Conservation (phyloP, 2,329 filamentous ascomycete species). For the Pseudogymnoascus sp. region DNA sequence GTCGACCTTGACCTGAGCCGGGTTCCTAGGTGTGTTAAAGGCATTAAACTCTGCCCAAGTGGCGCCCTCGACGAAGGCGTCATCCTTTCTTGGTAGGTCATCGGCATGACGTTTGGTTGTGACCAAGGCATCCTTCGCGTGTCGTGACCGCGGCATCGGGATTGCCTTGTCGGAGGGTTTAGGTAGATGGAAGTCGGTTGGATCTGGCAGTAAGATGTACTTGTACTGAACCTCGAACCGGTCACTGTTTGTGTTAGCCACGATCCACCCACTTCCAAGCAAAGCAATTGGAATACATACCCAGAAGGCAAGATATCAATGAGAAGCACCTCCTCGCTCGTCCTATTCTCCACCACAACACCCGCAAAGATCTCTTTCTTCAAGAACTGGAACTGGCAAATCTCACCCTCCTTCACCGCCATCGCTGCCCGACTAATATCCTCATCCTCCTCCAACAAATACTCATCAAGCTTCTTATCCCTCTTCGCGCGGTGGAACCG, state of each 20-base stretch:
- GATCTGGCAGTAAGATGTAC: slow-evolving; percentile 67
- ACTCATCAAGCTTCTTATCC: slow-evolving; percentile 63
- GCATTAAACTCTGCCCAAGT: slow-evolving; percentile 75
- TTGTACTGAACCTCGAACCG: slow-evolving; percentile 76
- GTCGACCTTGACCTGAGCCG: slow-evolving; percentile 60
- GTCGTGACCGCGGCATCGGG: slow-evolving; percentile 57
- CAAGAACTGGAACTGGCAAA: slow-evolving; percentile 80
- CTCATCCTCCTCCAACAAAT: slow-evolving; percentile 61
- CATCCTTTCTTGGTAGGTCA: slow-evolving; percentile 56
- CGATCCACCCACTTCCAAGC: slow-evolving; percentile 9
- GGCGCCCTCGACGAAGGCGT: slow-evolving; percentile 58
- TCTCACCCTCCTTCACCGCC: slow-evolving; percentile 60
- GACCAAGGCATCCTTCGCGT: slow-evolving; percentile 59
- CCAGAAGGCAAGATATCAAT: slow-evolving; percentile 78
- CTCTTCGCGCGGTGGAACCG: slow-evolving; percentile 88
- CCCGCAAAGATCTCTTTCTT: slow-evolving; percentile 86
- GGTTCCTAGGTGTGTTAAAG: slow-evolving; percentile 47
- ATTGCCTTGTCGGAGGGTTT: slow-evolving; percentile 67
- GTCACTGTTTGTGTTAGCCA: slow-evolving; percentile 49
- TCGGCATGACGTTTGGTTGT: slow-evolving; percentile 52
- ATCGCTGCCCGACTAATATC: slow-evolving; percentile 61
- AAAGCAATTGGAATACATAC: slow-evolving; percentile 41
- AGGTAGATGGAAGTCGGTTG: slow-evolving; percentile 61
- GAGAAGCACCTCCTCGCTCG: slow-evolving; percentile 65
- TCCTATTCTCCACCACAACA: slow-evolving; percentile 73